A percentile compares a stretch with the other conserved stretches of the same genome.
Evolutionary conservation across 352 stramenopile species (phyloP).

Genomic region (Phytophthora tentaculata): DNA sequence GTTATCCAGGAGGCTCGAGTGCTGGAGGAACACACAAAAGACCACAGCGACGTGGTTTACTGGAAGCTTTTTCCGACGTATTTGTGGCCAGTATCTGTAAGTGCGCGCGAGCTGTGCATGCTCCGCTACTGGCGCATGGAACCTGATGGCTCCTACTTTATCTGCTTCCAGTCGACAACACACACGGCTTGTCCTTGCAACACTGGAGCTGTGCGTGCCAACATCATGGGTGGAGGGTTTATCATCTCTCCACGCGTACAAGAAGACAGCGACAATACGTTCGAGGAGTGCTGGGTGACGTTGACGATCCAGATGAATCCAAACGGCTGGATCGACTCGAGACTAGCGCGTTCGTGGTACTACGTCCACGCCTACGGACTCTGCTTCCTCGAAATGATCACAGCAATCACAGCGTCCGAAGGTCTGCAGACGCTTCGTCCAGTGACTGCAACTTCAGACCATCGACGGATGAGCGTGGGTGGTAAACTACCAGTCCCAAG

Average conservation of each 20-base stretch:
- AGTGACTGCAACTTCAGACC: conserved; percentile 27
- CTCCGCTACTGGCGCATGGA: conserved; percentile 87
- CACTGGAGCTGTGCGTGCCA: conserved; percentile 52
- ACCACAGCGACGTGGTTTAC: conserved; percentile 85
- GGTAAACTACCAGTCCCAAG: conserved; percentile 32
- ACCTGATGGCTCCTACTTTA: conserved; percentile 80
- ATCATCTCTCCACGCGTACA: conserved; percentile 65
- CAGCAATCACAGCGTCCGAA: conserved; percentile 43
- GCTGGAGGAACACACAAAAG: conserved; percentile 66
- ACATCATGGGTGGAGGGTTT: conserved; percentile 80
- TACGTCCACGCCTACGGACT: conserved; percentile 81
- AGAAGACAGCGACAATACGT: conserved; percentile 60
- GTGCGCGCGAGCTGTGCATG: conserved; percentile 75
- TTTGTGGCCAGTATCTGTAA: conserved; percentile 75
- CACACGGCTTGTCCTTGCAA: conserved; percentile 56
- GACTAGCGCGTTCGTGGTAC: conserved; percentile 65
- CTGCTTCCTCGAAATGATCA: conserved; percentile 85
- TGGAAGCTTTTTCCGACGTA: conserved; percentile 75
- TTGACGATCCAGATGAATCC: conserved; percentile 85
- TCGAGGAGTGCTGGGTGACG: conserved; percentile 81
- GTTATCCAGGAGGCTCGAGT: conserved; percentile 70
- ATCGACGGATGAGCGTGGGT: conserved; percentile 20
- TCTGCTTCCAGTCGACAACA: conserved; percentile 88
- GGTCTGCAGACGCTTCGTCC: conserved; percentile 32
- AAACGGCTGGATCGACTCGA: conserved; percentile 76